phyloP scores from a whole-genome alignment of 2,329 filamentous ascomycete species.

The Macroventuria anomochaeta region DNA sequence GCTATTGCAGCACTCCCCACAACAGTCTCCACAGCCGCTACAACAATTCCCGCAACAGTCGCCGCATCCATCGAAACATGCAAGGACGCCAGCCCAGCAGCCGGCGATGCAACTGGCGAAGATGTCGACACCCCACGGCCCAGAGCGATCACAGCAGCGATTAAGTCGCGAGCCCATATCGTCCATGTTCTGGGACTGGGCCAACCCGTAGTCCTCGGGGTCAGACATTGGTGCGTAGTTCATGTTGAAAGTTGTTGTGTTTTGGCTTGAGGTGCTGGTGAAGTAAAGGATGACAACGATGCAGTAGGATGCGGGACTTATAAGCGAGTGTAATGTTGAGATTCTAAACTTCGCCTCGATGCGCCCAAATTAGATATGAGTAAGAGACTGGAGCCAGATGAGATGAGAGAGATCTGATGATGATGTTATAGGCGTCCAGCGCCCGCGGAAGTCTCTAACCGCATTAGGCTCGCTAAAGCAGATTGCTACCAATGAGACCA shows the following conservation, averaged over 20 bases:
- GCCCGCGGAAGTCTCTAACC: not conserved
- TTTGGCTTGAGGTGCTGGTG: too few relatives aligned
- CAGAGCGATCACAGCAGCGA: slow-evolving; percentile 17
- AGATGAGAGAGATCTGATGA: not conserved
- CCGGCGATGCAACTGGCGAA: slow-evolving; percentile 18
- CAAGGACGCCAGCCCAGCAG: slow-evolving; percentile 18
- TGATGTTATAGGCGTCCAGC: slow-evolving; percentile 12
- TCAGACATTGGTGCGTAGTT: slow-evolving; percentile 17
- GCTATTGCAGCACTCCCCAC: slow-evolving; percentile 13
- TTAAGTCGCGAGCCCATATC: slow-evolving; percentile 4
- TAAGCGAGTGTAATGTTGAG: not conserved
- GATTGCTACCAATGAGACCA: not conserved
- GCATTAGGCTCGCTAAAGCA: slow-evolving; percentile 3
- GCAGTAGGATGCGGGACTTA: not conserved
- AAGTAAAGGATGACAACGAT: not conserved
- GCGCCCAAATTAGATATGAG: slow-evolving; percentile 5
- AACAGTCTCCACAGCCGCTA: slow-evolving; percentile 10
- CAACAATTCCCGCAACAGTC: slow-evolving; percentile 10
- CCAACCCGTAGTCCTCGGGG: slow-evolving; percentile 11
- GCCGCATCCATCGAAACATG: slow-evolving; percentile 15
- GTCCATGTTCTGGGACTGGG: slow-evolving; percentile 12
- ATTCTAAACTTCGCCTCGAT: not conserved
- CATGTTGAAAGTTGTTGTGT: slow-evolving; percentile 3
- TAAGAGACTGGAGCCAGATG: not conserved
- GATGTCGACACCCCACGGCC: slow-evolving; percentile 24